phyloP scores from a whole-genome alignment of 2,329 filamentous ascomycete genomes.

The Rutstroemia sydowiana region DNA sequence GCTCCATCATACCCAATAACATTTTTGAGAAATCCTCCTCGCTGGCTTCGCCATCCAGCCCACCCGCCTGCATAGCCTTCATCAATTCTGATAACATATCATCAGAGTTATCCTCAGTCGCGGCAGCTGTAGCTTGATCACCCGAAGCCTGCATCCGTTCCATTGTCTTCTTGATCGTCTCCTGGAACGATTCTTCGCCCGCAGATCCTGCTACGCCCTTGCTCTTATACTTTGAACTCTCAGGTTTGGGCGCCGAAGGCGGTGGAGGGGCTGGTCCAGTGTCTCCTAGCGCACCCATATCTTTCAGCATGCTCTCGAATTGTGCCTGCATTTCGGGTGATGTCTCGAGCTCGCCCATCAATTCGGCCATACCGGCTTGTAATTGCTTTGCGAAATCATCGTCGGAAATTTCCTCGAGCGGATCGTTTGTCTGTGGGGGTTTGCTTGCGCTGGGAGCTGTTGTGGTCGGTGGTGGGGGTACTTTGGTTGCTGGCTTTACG shows the following conservation, averaged over 20 bases:
- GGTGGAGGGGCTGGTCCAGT: constrained; percentile 17
- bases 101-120: constrained; percentile 59
- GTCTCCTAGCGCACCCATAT: constrained; percentile 50
- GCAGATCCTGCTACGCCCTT: constrained; percentile 15
- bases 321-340: constrained; percentile 68
- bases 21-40: constrained; percentile 93
- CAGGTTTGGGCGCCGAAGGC: constrained; percentile 11
- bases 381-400: constrained; percentile 78
- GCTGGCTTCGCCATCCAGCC: constrained; percentile 46
- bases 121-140: constrained; percentile 72
- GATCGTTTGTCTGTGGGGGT: constrained; percentile 20
- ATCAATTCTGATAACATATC: constrained; percentile 90
- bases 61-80: constrained; percentile 71
- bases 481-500: constrained; percentile 47
- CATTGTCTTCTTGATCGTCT: constrained; percentile 90
- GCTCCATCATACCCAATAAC: constrained; percentile 97
- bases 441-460: constrained; percentile 24
- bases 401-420: constrained; percentile 46
- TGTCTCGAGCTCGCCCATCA: constrained; percentile 65
- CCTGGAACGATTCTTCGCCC: constrained; percentile 69
- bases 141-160: constrained; percentile 90
- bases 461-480: constrained; percentile 16
- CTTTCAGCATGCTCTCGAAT: constrained; percentile 71
- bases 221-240: constrained; percentile 8
- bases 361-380: constrained; percentile 81